Conservation (phyloP, 2,329 filamentous ascomycete species). For the Colletotrichum viniferum region DNA sequence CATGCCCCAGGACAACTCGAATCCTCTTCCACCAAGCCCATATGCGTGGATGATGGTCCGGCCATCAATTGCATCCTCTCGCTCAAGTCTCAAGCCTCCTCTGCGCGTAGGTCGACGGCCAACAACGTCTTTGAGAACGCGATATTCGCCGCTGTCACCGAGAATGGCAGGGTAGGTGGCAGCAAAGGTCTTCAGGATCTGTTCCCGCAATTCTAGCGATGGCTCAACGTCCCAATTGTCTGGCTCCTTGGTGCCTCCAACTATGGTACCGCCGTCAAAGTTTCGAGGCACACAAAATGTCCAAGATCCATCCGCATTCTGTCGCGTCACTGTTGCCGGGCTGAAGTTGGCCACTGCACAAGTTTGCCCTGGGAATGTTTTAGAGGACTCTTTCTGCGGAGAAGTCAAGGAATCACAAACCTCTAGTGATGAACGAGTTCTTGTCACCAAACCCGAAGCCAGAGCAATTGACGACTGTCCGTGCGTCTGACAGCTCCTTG, state of each 20-base stretch:
- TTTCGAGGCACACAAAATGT: constrained; percentile 66
- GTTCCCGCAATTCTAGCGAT: constrained; percentile 47
- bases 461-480: constrained; percentile 48
- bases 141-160: constrained; percentile 28
- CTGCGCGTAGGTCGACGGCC: constrained; percentile 49
- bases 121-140: constrained; percentile 47
- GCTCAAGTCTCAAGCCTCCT: constrained; percentile 57
- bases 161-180: constrained; percentile 39
- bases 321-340: constrained; percentile 56
- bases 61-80: constrained; percentile 40
- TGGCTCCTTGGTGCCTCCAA: constrained; percentile 69
- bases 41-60: constrained; percentile 56
- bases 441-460: constrained; percentile 49
- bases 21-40: constrained; percentile 65
- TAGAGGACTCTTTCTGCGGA: background rate
- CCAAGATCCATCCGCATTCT: constrained; percentile 67
- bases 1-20: constrained; percentile 65
- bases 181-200: constrained; percentile 46
- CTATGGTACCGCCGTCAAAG: constrained; percentile 66
- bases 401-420: constrained; percentile 26
- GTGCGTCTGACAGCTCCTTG: constrained; percentile 28
- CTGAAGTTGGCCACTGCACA: constrained; percentile 46
- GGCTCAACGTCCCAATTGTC: constrained; percentile 59
- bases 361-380: constrained; percentile 42
- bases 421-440: constrained; percentile 47